Percentiles rank a stretch among this genome's conserved stretches.
phyloP scores from a whole-genome alignment of 2,329 filamentous ascomycete genomes.

The Talaromyces sp. region DNA sequence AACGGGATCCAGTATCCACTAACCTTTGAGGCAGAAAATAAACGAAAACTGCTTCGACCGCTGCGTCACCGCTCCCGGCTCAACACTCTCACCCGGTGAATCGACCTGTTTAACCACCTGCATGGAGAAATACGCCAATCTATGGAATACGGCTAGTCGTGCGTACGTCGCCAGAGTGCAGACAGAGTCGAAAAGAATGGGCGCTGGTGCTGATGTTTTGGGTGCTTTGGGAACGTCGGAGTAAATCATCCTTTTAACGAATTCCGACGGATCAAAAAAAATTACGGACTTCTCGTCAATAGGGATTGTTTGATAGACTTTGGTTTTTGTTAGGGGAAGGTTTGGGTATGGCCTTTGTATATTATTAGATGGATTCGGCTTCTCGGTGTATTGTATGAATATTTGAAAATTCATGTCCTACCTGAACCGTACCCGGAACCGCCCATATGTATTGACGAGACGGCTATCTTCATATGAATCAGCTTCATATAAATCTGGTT shows the following conservation, averaged over 20 bases:
- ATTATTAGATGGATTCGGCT: background rate
- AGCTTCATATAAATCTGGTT: no score
- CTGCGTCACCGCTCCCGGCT: slow-evolving; percentile 68
- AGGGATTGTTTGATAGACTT: background rate
- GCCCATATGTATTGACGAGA: background rate
- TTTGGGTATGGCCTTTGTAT: background rate
- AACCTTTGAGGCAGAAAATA: slow-evolving; percentile 56
- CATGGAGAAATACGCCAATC: slow-evolving; percentile 81
- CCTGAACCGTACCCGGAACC: background rate
- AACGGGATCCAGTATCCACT: background rate
- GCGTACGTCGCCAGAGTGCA: slow-evolving; percentile 61
- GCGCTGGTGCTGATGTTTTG: slow-evolving; percentile 29
- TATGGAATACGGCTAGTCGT: slow-evolving; percentile 73
- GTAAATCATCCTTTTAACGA: background rate
- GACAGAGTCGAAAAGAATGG: slow-evolving; percentile 57
- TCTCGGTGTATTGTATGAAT: background rate
- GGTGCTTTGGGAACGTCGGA: background rate
- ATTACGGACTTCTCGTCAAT: background rate
- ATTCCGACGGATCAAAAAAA: background rate
- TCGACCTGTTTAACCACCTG: slow-evolving; percentile 70
- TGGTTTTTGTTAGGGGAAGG: background rate
- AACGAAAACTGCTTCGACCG: slow-evolving; percentile 79
- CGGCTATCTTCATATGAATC: background rate
- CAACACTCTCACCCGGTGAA: slow-evolving; percentile 66
- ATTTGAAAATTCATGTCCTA: background rate